Base-by-base conservation (phyloP, 257 asterid genomes). In the Solanum sejunctum region DNA sequence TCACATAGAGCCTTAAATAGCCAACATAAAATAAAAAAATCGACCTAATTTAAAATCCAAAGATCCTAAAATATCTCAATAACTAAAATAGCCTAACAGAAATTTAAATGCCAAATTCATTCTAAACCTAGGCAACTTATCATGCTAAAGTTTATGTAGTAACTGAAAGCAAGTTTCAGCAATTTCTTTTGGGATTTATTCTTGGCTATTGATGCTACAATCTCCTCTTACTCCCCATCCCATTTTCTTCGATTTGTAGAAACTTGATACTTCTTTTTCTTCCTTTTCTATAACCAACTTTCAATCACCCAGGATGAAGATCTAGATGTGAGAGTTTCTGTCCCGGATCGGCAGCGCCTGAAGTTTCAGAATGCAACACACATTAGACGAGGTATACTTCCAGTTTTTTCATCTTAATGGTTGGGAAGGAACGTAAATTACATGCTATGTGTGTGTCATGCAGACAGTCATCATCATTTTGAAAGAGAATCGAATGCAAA, bases 231-330 rank as follows among this genome's bases (percentile, higher is more conserved):
- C 6, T 36, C 63, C 47, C 47, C 26, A 0, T 26, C 47, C 82
- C 47, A 4, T 51, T 23, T 26, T 51, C 82, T 77, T 77, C 16
- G 16, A 7, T 26, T 51, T 2, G 39, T 3, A 17, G 3, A 77
- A 49, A 77, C 63, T 26, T 77, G 47, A 51, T 77, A 63, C 64
- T 23, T 1, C 10, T 77, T 13, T 23, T 12, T 77, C 12, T 77
- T 16, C 55, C 67, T 79, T 63, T 70, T 16, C 84, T 69, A 39
- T 80, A 86, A 43, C 85, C 60, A 60, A 23, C 58, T 66, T 56
- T 45, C 52, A 47, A 82, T 85, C 56, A 63, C 81, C 28, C 91
- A 94, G 99, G 97, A 92, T 84, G 95, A 92, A 57, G 79, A 83
- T 20, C 84, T 85, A 52, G 92, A 85, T 71, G 88, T 89, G 83